Percentiles rank a stretch among this genome's conserved stretches.
Conservation (phyloP, 1,284 basidiomycete genomes). For the Heterobasidion occidentale region DNA sequence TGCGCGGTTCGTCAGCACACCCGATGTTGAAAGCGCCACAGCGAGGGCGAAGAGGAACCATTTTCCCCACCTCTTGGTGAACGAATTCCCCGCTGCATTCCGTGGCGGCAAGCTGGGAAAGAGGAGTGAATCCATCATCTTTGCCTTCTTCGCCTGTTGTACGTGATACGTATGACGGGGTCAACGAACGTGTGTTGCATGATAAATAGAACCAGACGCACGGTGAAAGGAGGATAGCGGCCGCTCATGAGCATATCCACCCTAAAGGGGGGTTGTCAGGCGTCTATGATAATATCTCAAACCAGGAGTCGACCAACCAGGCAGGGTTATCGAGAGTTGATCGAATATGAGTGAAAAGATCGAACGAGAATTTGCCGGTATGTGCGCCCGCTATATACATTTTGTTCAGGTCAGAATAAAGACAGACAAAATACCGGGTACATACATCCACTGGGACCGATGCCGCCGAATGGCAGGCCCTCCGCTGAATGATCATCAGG, state of each 20-base stretch:
- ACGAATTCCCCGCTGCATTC: not conserved
- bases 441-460: conserved; percentile 67
- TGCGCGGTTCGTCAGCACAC: conserved; percentile 11
- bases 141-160: conserved; percentile 18
- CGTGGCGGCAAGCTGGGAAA: conserved; percentile 30
- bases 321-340: conserved; percentile 55
- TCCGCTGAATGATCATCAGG: conserved; percentile 30
- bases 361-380: conserved; percentile 58
- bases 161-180: not conserved
- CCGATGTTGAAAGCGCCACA: conserved; percentile 10
- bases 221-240: conserved; percentile 63
- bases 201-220: conserved; percentile 18
- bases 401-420: not conserved
- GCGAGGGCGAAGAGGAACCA: conserved; percentile 16
- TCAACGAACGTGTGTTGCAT: not conserved
- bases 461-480: conserved; percentile 69
- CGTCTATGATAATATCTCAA: not conserved
- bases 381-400: conserved; percentile 45
- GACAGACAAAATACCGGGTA: conserved; percentile 4
- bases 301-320: conserved; percentile 33
- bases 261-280: conserved; percentile 25
- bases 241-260: conserved; percentile 45
- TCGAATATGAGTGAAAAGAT: conserved; percentile 62
- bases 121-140: conserved; percentile 16
- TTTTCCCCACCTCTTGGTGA: conserved; percentile 16